Evolutionary conservation across 2,329 filamentous ascomycete genomes (phyloP).

Genomic region (Cladophialophora carrionii): DNA sequence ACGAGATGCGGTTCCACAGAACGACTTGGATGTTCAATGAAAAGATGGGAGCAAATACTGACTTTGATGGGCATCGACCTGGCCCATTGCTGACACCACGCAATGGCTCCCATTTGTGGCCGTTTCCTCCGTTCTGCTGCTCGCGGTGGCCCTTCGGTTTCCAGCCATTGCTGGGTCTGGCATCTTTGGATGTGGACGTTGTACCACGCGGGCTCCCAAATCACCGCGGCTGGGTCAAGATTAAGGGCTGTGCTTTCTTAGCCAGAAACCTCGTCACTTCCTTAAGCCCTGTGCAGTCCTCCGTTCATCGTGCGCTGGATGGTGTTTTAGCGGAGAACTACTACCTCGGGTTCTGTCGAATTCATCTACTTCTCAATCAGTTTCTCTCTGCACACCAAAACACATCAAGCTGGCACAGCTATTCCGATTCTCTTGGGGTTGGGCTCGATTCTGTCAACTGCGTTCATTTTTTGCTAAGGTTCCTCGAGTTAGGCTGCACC

Average conservation of each 20-base stretch:
- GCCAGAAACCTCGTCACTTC: neutral
- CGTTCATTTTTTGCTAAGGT: neutral
- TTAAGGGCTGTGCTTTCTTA: neutral
- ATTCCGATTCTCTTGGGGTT: neutral
- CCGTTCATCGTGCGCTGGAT: neutral
- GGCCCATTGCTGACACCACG: neutral
- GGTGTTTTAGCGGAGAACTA: neutral
- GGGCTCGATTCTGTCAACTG: neutral
- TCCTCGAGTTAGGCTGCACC: neutral
- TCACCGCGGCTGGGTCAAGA: too few relatives aligned
- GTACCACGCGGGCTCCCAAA: neutral
- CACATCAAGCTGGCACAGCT: neutral
- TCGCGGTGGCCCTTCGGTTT: neutral
- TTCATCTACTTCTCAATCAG: neutral
- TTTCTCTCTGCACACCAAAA: neutral
- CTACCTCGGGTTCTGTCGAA: neutral
- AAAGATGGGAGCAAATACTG: neutral
- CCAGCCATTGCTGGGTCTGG: neutral
- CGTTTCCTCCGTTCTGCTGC: neutral
- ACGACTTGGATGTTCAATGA: neutral
- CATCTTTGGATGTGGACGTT: neutral
- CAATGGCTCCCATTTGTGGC: neutral
- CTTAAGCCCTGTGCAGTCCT: neutral
- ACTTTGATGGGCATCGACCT: neutral
- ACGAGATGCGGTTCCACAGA: conserved; percentile 19